Percentiles rank a stretch among this genome's conserved stretches.
phyloP scores from a whole-genome alignment of 805 yeast genomes.

The Suhomyces xylopsoci region DNA sequence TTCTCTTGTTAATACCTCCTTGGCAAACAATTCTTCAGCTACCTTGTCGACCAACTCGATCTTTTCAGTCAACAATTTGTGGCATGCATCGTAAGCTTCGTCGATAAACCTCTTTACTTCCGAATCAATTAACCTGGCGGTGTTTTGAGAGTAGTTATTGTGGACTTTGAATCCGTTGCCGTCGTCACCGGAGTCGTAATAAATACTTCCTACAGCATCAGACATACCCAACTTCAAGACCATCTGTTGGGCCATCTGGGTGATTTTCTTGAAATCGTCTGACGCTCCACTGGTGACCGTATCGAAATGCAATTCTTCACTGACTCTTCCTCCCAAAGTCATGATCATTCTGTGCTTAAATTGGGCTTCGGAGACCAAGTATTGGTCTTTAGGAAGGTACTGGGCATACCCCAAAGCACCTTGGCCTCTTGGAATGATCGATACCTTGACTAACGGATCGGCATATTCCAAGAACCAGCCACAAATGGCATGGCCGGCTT shows the following conservation, averaged over 20 bases:
- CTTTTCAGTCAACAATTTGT: conserved; percentile 54
- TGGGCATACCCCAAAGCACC: conserved; percentile 97
- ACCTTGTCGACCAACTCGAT: conserved; percentile 60
- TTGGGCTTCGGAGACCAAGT: conserved; percentile 72
- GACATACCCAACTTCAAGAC: conserved; percentile 88
- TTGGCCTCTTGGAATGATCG: conserved; percentile 90
- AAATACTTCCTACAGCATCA: conserved; percentile 66
- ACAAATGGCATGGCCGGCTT: conserved; percentile 95
- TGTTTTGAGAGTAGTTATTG: conserved; percentile 69
- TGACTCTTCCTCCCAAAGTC: conserved; percentile 90
- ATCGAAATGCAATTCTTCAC: conserved; percentile 84
- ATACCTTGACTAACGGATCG: conserved; percentile 88
- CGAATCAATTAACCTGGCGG: conserved; percentile 62
- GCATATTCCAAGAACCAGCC: conserved; percentile 90
- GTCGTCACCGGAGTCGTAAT: conserved; percentile 49
- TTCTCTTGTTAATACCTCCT: conserved; percentile 78
- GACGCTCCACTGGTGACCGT: conserved; percentile 90
- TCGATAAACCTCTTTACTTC: conserved; percentile 68
- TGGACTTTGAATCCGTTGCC: conserved; percentile 47
- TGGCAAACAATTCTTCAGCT: conserved; percentile 66
- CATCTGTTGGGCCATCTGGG: conserved; percentile 87
- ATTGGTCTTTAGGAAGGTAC: conserved; percentile 86
- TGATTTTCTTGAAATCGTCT: conserved; percentile 89
- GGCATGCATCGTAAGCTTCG: conserved; percentile 63
- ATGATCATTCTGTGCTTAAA: conserved; percentile 84